These are phyloP conservation scores for Cicer yamashitae DNA, from an alignment of 306 rosid species.

Conservation along the genomic window DNA sequence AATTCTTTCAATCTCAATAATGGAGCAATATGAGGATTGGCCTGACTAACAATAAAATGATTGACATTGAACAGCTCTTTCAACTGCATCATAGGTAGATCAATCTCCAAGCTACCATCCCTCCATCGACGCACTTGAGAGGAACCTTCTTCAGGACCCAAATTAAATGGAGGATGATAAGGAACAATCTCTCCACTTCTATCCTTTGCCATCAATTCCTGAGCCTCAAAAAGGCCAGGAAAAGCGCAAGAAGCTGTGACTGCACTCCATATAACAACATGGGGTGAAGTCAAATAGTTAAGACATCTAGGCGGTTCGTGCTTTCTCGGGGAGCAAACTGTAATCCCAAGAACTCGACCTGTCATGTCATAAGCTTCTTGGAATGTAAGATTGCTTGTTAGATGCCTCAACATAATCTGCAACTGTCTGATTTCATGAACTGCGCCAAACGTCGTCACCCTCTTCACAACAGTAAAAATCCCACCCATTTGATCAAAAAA, in stretches of 20 bases:
- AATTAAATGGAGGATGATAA: constrained; percentile 91
- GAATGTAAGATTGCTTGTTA: constrained; percentile 92
- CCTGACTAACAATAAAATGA: constrained; percentile 96
- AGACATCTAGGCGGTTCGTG: constrained; percentile 99
- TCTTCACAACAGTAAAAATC: constrained; percentile 78
- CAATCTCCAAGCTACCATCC: constrained; percentile 97
- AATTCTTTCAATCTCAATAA: constrained; percentile 85
- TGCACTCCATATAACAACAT: constrained; percentile 99
- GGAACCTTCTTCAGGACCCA: constrained; percentile 89
- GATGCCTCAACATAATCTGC: constrained; percentile 85
- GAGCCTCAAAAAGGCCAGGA: constrained; percentile 98
- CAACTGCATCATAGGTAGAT: constrained; percentile 95
- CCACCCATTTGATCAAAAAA: constrained; percentile 95
- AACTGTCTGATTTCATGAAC: constrained; percentile 92
- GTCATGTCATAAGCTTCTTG: constrained; percentile 99
- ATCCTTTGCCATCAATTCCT: constrained; percentile 97
- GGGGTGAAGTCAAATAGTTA: constrained; percentile 95
- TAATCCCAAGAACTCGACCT: constrained; percentile 92
- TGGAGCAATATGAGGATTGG: constrained; percentile 97
- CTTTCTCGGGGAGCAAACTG: constrained; percentile 94
- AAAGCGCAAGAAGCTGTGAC: constrained; percentile 99
- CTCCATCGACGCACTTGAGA: constrained; percentile 92
- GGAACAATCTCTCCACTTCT: constrained; percentile 95
- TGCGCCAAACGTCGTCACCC: constrained; percentile 85
- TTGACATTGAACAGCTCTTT: constrained; percentile 96